These are phyloP conservation scores for Dioszegia hungarica DNA, from an alignment of 768 basidiomycete genomes.

Conservation along the genomic window DNA sequence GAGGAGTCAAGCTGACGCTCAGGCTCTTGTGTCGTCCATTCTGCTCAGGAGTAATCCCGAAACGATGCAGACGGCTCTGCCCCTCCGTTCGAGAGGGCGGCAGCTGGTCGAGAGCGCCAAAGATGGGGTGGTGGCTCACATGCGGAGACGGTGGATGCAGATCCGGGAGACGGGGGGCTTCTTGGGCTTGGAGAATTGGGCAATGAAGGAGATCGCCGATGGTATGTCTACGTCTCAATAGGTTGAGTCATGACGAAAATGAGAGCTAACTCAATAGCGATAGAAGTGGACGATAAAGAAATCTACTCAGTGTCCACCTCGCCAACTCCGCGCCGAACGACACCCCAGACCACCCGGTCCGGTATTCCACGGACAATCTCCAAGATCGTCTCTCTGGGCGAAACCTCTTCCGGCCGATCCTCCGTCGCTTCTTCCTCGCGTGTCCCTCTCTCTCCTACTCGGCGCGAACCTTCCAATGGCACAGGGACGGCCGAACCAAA, in stretches of 20 bases:
- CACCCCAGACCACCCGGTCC: constrained; percentile 4
- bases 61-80: constrained; percentile 60
- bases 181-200: constrained; percentile 76
- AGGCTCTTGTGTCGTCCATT: constrained; percentile 70
- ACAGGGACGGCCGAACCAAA: constrained; percentile 10
- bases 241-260: too few relatives aligned
- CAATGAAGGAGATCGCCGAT: constrained; percentile 77
- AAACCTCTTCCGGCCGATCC: not conserved
- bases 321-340: constrained; percentile 25
- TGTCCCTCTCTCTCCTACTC: not conserved
- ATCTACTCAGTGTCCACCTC: constrained; percentile 52
- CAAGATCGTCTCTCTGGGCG: constrained; percentile 3
- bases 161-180: constrained; percentile 76
- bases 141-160: constrained; percentile 70
- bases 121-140: constrained; percentile 64
- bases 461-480: not conserved
- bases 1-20: constrained; percentile 1
- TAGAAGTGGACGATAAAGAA: constrained; percentile 74
- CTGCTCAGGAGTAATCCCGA: constrained; percentile 66
- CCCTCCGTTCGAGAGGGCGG: constrained; percentile 66
- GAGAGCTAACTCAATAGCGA: too few relatives aligned
- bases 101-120: constrained; percentile 66
- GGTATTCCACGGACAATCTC: constrained; percentile 11
- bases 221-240: constrained; percentile 55
- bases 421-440: not conserved